Evolutionary conservation across 2,329 filamentous ascomycete species (phyloP).

Genomic region (Venturia oleaginea): DNA sequence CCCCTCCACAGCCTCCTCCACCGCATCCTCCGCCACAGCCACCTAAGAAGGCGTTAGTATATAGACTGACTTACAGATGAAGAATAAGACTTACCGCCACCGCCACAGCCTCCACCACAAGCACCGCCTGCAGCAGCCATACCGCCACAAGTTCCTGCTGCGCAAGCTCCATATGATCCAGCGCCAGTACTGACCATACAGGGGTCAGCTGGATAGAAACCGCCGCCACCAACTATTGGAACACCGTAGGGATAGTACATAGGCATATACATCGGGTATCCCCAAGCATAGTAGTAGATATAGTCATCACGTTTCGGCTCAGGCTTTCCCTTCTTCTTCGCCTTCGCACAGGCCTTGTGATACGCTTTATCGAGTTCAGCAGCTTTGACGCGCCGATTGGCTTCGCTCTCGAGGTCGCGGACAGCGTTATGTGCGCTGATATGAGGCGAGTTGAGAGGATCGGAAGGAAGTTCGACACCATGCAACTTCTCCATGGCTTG

Average conservation of each 20-base stretch:
- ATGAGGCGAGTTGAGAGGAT: slow-evolving; percentile 52
- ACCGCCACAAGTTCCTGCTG: slow-evolving; percentile 39
- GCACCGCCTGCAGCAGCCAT: slow-evolving; percentile 24
- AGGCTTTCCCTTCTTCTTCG: slow-evolving; percentile 28
- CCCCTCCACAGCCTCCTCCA: slow-evolving; percentile 1
- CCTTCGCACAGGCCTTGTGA: slow-evolving; percentile 30
- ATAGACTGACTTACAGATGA: slow-evolving; percentile 17
- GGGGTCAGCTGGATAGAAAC: slow-evolving; percentile 37
- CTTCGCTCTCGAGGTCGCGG: slow-evolving; percentile 23
- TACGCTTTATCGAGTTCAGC: slow-evolving; percentile 48
- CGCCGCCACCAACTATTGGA: slow-evolving; percentile 29
- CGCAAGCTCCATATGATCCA: slow-evolving; percentile 39
- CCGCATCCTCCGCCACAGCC: not conserved
- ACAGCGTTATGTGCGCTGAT: slow-evolving; percentile 68
- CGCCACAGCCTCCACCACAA: slow-evolving; percentile 27
- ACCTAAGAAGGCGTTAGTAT: not conserved
- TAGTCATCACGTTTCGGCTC: slow-evolving; percentile 29
- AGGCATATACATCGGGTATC: slow-evolving; percentile 36
- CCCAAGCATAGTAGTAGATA: slow-evolving; percentile 34
- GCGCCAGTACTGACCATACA: slow-evolving; percentile 33
- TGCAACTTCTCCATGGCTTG: slow-evolving; percentile 31
- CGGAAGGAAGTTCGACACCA: slow-evolving; percentile 27
- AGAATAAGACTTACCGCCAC: slow-evolving; percentile 20
- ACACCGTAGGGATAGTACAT: slow-evolving; percentile 39
- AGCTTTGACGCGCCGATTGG: slow-evolving; percentile 23